These are phyloP conservation scores for Tolypocladium pustulatum DNA, from an alignment of 2,329 filamentous ascomycete genomes.

Conservation along the genomic window DNA sequence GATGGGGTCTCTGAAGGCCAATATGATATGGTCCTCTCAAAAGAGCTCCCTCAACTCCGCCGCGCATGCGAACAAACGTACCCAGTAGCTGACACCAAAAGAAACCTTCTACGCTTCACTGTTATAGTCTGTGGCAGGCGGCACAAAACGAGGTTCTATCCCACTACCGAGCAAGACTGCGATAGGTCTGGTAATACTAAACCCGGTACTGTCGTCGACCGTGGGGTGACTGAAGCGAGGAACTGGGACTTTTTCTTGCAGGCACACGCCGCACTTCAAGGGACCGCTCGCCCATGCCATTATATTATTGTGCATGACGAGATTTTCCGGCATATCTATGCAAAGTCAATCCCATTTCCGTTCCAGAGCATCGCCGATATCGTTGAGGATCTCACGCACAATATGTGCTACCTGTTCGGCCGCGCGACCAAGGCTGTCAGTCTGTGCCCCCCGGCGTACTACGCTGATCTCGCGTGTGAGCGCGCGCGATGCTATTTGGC, in stretches of 20 bases:
- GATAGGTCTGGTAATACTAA: constrained; percentile 15
- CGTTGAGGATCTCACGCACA: constrained; percentile 53
- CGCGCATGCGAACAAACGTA: constrained; percentile 48
- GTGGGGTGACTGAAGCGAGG: too few relatives aligned
- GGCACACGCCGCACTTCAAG: too few relatives aligned
- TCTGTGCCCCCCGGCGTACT: too few relatives aligned
- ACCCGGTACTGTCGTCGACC: constrained; percentile 38
- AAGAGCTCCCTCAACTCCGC: constrained; percentile 46
- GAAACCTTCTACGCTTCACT: constrained; percentile 43
- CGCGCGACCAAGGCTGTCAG: not conserved
- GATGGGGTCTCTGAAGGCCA: constrained; percentile 70
- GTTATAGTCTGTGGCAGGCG: constrained; percentile 64
- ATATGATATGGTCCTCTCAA: constrained; percentile 45
- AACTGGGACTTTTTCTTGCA: too few relatives aligned
- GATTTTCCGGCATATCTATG: constrained; percentile 31
- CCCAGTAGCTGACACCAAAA: constrained; percentile 31
- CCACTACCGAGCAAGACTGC: constrained; percentile 35
- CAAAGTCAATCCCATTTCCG: constrained; percentile 2
- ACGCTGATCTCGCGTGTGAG: too few relatives aligned
- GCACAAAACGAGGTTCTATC: constrained; percentile 66
- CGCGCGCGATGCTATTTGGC: too few relatives aligned
- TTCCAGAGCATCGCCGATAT: constrained; percentile 38
- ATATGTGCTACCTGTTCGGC: constrained; percentile 10
- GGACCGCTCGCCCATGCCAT: too few relatives aligned
- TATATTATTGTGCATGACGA: constrained; percentile 31